A percentile compares a stretch with the other conserved stretches of the same genome.
phyloP scores from a whole-genome alignment of 2,329 filamentous ascomycete species.

The Ceratocystis diversiconidia region DNA sequence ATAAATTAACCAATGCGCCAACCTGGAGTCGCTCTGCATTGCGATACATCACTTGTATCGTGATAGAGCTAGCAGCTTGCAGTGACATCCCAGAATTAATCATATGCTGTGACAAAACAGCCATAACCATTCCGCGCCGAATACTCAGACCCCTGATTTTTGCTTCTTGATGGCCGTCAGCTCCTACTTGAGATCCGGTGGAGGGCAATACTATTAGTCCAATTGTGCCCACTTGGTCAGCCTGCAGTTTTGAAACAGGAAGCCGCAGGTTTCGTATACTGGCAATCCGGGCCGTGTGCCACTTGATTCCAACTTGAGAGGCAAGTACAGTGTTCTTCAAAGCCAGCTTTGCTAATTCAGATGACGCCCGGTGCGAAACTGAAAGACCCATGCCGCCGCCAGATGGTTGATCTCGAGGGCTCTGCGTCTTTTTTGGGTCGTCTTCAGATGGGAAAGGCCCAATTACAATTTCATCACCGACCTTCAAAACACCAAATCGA shows the following conservation, averaged over 20 bases:
- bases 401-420: slow-evolving; percentile 34
- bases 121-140: slow-evolving; percentile 73
- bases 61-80: slow-evolving; percentile 52
- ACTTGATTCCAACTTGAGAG: slow-evolving; percentile 47
- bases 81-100: slow-evolving; percentile 41
- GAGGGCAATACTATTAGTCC: slow-evolving; percentile 51
- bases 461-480: slow-evolving; percentile 64
- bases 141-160: slow-evolving; percentile 30
- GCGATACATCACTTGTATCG: slow-evolving; percentile 53
- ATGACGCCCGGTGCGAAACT: slow-evolving; percentile 38
- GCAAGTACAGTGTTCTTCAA: slow-evolving; percentile 39
- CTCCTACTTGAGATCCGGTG: slow-evolving; percentile 25
- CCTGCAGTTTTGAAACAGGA: slow-evolving; percentile 59
- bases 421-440: slow-evolving; percentile 18
- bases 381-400: slow-evolving; percentile 26
- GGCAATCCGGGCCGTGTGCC: slow-evolving; percentile 66
- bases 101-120: slow-evolving; percentile 46
- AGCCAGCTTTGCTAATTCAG: slow-evolving; percentile 39
- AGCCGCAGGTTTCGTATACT: slow-evolving; percentile 81
- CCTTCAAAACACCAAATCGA: slow-evolving; percentile 59
- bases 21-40: slow-evolving; percentile 49
- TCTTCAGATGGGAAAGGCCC: slow-evolving; percentile 59
- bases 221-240: slow-evolving; percentile 80
- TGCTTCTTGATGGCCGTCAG: slow-evolving; percentile 19
- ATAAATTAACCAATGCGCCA: slow-evolving; percentile 63